A percentile compares a stretch with the other conserved stretches of the same genome.
phyloP scores from a whole-genome alignment of 2,329 filamentous ascomycete genomes.

The Fusarium udum region DNA sequence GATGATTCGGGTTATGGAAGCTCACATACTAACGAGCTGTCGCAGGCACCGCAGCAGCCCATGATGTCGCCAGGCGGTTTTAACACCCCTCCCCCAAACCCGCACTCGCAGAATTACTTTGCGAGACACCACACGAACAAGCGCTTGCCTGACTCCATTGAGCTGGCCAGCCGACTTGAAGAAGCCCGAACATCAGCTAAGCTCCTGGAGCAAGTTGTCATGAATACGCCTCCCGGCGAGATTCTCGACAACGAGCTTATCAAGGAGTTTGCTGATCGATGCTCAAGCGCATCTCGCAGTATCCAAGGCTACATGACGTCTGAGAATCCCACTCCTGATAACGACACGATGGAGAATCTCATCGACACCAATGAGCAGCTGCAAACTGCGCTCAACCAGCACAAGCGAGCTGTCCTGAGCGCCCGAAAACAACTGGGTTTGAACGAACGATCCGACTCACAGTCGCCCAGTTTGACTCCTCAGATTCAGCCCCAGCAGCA shows the following conservation, averaged over 20 bases:
- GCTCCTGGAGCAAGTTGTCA: slow-evolving; percentile 89
- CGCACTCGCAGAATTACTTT: slow-evolving; percentile 66
- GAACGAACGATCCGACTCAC: slow-evolving; percentile 43
- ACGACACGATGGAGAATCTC: slow-evolving; percentile 90
- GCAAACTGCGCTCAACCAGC: slow-evolving; percentile 81
- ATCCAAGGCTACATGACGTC: slow-evolving; percentile 87
- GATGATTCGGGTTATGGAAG: not conserved
- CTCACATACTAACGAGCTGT: slow-evolving; percentile 17
- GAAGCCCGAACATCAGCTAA: slow-evolving; percentile 92
- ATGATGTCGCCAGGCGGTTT: slow-evolving; percentile 23
- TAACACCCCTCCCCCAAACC: slow-evolving; percentile 38
- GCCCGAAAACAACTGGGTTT: slow-evolving; percentile 65
- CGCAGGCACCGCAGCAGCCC: slow-evolving; percentile 35
- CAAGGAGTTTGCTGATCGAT: slow-evolving; percentile 90
- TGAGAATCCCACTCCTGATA: slow-evolving; percentile 83
- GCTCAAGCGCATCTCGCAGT: slow-evolving; percentile 79
- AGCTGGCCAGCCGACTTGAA: slow-evolving; percentile 84
- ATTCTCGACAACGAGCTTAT: slow-evolving; percentile 86
- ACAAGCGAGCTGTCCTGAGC: slow-evolving; percentile 80
- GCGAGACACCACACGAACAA: slow-evolving; percentile 59
- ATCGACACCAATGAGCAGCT: slow-evolving; percentile 96
- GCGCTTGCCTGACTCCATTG: slow-evolving; percentile 72
- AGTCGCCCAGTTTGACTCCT: slow-evolving; percentile 42
- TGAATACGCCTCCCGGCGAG: slow-evolving; percentile 81
- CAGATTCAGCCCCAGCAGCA: slow-evolving; percentile 27